phyloP scores from a whole-genome alignment of 441 rosid genomes.

The Metrosideros polymorpha region DNA sequence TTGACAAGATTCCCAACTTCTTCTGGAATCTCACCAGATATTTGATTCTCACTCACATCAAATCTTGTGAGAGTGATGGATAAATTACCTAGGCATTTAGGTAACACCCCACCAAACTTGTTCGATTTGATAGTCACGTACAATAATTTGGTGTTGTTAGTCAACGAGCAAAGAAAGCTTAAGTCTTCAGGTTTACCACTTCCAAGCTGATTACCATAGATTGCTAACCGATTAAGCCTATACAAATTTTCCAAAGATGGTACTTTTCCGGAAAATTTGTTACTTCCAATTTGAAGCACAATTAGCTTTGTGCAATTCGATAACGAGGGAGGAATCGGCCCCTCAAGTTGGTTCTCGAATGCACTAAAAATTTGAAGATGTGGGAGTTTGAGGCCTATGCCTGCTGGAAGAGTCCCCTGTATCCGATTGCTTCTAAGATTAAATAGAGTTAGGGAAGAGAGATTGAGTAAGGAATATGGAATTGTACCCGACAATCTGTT shows the following conservation, averaged over 20 bases:
- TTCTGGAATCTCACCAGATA: too few relatives aligned
- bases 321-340: background rate
- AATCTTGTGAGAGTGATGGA: background rate
- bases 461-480: background rate
- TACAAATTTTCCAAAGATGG: background rate
- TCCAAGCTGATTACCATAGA: background rate
- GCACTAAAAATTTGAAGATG: background rate
- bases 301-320: background rate
- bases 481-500: background rate
- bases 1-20: too few relatives aligned
- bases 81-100: background rate
- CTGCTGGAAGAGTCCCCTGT: background rate
- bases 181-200: background rate
- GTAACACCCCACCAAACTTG: background rate
- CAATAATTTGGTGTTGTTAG: background rate
- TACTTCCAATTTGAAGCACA: background rate
- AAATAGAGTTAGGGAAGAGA: background rate
- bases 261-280: background rate
- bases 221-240: accelerated
- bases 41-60: too few relatives aligned
- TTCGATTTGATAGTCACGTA: accelerated
- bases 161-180: background rate
- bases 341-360: background rate
- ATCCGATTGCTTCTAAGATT: background rate
- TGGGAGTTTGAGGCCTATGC: background rate